A percentile compares a stretch with the other conserved stretches of the same genome.
These are phyloP conservation scores for Malus domestica DNA, from an alignment of 306 rosid genomes.

Conservation along the genomic window DNA sequence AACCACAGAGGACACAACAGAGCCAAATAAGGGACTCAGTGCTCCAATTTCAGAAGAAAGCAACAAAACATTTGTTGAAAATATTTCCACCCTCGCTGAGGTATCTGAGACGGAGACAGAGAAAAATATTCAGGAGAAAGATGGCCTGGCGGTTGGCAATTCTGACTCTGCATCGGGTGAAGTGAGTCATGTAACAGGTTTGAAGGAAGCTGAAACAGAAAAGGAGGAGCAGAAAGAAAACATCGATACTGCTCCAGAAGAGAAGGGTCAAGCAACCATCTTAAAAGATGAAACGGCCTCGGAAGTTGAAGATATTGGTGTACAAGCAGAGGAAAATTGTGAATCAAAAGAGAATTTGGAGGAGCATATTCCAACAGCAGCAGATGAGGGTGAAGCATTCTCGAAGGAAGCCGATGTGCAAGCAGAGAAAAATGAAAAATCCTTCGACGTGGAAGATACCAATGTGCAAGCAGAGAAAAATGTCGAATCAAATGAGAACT, in stretches of 20 bases:
- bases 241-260: neutral
- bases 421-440: neutral
- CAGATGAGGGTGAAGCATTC: neutral
- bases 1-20: constrained; percentile 10
- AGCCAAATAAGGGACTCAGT: neutral
- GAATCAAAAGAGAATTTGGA: neutral
- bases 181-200: constrained; percentile 7
- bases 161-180: neutral
- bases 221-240: neutral
- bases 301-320: neutral
- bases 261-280: neutral
- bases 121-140: neutral
- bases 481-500: neutral
- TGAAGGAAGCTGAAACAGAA: neutral
- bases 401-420: constrained; percentile 14
- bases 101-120: neutral
- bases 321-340: neutral
- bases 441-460: neutral
- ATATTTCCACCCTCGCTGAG: neutral
- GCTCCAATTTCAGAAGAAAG: constrained; percentile 10
- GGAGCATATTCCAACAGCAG: neutral
- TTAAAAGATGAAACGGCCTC: neutral
- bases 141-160: neutral
- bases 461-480: neutral
- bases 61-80: neutral